phyloP scores from a whole-genome alignment of 768 basidiomycete species.

The Strobilomyces echinocephalus region DNA sequence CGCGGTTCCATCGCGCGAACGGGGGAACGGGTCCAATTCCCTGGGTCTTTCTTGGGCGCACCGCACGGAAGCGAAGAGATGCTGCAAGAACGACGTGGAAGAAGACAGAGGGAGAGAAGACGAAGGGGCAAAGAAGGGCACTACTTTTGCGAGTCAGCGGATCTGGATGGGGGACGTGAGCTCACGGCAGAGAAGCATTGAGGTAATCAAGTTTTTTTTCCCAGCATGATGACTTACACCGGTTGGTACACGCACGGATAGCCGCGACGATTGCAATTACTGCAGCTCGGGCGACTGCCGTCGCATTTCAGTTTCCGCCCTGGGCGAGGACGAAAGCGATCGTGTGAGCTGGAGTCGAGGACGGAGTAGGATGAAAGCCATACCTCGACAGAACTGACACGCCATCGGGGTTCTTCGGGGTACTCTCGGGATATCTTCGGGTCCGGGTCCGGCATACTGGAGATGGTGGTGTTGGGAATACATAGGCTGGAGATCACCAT shows the following conservation, averaged over 20 bases:
- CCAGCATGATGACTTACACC: slow-evolving; percentile 47
- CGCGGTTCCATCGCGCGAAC: slow-evolving; percentile 21
- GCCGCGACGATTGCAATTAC: slow-evolving; percentile 58
- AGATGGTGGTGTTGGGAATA: slow-evolving; percentile 9
- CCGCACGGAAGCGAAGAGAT: slow-evolving; percentile 20
- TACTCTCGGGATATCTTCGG: slow-evolving; percentile 25
- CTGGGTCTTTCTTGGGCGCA: neutral
- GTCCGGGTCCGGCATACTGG: neutral
- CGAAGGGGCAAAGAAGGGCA: neutral
- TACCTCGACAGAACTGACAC: slow-evolving; percentile 70
- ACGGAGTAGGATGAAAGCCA: neutral
- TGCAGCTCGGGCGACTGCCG: slow-evolving; percentile 57
- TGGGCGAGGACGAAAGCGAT: slow-evolving; percentile 21
- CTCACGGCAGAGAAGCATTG: neutral
- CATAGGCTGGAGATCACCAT: slow-evolving; percentile 8
- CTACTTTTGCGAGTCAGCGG: slow-evolving; percentile 31
- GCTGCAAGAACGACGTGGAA: slow-evolving; percentile 9
- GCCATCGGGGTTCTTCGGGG: slow-evolving; percentile 62
- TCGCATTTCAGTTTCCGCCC: slow-evolving; percentile 74
- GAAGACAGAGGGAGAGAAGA: neutral
- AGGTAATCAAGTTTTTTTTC: neutral
- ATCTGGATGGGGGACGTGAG: slow-evolving; percentile 14
- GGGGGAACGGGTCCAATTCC: slow-evolving; percentile 10
- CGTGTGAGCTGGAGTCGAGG: neutral
- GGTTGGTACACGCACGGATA: slow-evolving; percentile 58